A percentile compares a stretch with the other conserved stretches of the same genome.
Conservation (phyloP, 129 eudicot genomes). For the Centella asiatica region DNA sequence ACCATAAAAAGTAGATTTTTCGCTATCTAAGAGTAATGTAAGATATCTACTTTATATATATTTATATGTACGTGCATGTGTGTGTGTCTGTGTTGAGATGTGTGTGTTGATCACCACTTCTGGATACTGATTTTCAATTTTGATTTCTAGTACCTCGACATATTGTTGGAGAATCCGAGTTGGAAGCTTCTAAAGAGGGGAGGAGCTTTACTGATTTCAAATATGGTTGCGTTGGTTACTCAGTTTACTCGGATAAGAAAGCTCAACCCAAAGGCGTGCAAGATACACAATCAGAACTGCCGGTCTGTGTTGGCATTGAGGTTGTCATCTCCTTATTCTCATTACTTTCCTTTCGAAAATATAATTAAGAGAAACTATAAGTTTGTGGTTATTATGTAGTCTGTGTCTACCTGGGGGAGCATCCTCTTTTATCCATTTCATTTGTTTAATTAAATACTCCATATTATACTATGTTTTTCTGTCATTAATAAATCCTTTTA, state of each 20-base stretch:
- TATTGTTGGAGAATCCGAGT: conserved; percentile 77
- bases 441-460: background rate
- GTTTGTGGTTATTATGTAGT: background rate
- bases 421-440: background rate
- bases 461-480: no score
- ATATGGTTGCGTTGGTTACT: conserved; percentile 89
- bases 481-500: no score
- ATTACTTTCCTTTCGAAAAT: background rate
- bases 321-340: conserved; percentile 29
- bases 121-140: conserved; percentile 18
- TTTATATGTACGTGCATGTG: background rate
- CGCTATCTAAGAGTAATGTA: no score
- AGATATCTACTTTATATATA: no score
- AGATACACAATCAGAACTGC: conserved; percentile 52
- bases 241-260: conserved; percentile 69
- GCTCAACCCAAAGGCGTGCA: conserved; percentile 24
- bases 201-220: conserved; percentile 69
- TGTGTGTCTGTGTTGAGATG: background rate
- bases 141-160: conserved; percentile 52
- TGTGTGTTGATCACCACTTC: background rate
- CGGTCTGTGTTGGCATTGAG: conserved; percentile 87
- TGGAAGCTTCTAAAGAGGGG: conserved; percentile 76
- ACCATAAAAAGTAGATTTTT: background rate
- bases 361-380: background rate
- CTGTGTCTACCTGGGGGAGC: background rate